Evolutionary conservation across 129 eudicot species (phyloP), one percentile per base, ranked within the genome.

Genomic region (Apium graveolens): DNA sequence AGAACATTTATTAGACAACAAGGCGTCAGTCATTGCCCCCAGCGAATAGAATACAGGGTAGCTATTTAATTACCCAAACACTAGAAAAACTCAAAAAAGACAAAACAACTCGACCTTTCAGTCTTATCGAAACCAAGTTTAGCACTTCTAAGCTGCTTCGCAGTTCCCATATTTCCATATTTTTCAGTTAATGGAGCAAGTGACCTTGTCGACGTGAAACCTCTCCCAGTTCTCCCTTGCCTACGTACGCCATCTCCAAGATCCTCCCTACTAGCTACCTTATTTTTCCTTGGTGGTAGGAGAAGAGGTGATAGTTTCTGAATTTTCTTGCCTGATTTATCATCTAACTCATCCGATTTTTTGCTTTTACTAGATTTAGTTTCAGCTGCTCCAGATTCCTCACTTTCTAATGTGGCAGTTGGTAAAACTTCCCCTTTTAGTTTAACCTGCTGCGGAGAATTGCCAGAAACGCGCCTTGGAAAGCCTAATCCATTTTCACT

Each of bases 361-460:
- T 90, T 90, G 27, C 80, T 82, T 84, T 90, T 88, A 57, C 89
- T 88, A 39, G 87, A 84, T 79, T 90, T 90, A 71, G 80, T 80
- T 86, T 92, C 97, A 83, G 89, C 91, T 74, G 88, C 90, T 41
- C 93, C 96, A 3, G 96, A 92, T 77, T 90, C 97, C 85, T 92
- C 97, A 76, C 93, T 92, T 84, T 90, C 97, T 32, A 90, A 80
- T 42, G 84, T 81, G 76, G 91, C 81, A 21, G 90, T 81, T 26
- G 86, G 78, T 70, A 89, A 75, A 78, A 66, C 82, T 70, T 88
- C 93, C 55, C 87, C 81, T 82, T 90, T 90, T 39, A 87, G 68
- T 74, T 87, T 88, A 73, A 83, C 82, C 57, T 87, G 97, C 83
- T 78, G 89, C 34, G 96, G 92, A 74, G 96, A 90, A 80, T 51